A percentile compares a stretch with the other conserved stretches of the same genome.
phyloP scores from a whole-genome alignment of 2,329 filamentous ascomycete species.

The Aspergillus quadricinctus region DNA sequence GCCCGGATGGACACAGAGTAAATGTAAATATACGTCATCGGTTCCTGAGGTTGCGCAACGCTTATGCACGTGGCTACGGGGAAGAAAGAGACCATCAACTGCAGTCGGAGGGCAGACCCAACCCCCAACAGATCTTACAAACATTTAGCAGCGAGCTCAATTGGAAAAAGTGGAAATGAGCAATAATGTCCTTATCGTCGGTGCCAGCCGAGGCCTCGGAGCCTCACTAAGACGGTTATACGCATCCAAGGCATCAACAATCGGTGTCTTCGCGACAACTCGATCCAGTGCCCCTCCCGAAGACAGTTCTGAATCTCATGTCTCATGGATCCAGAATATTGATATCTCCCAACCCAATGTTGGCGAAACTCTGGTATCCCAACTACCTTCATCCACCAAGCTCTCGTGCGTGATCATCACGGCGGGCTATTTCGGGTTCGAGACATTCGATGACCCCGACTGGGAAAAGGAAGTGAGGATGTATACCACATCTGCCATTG shows the following conservation, averaged over 20 bases:
- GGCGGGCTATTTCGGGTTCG: slow-evolving; percentile 65
- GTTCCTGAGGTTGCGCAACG: slow-evolving; percentile 7
- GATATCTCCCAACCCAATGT: slow-evolving; percentile 51
- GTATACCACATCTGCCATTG: slow-evolving; percentile 65
- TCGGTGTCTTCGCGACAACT: slow-evolving; percentile 56
- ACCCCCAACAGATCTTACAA: neutral
- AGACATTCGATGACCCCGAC: slow-evolving; percentile 60
- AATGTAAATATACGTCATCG: slow-evolving; percentile 17
- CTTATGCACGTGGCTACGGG: neutral
- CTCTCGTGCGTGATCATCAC: slow-evolving; percentile 58
- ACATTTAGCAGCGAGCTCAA: neutral
- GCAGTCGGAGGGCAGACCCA: neutral
- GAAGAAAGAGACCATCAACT: neutral
- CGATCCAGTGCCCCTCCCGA: slow-evolving; percentile 46
- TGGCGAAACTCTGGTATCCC: slow-evolving; percentile 45
- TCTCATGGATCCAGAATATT: slow-evolving; percentile 56
- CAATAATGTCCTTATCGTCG: slow-evolving; percentile 56
- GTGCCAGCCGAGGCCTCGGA: slow-evolving; percentile 65
- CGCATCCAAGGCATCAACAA: slow-evolving; percentile 42
- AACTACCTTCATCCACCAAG: slow-evolving; percentile 46
- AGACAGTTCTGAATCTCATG: slow-evolving; percentile 32
- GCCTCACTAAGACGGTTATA: slow-evolving; percentile 59
- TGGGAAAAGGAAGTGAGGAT: slow-evolving; percentile 65
- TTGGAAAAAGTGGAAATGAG: slow-evolving; percentile 8
- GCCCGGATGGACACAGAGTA: neutral